Conservation (phyloP, 257 asterid species). For the Lithospermum erythrorhizon region DNA sequence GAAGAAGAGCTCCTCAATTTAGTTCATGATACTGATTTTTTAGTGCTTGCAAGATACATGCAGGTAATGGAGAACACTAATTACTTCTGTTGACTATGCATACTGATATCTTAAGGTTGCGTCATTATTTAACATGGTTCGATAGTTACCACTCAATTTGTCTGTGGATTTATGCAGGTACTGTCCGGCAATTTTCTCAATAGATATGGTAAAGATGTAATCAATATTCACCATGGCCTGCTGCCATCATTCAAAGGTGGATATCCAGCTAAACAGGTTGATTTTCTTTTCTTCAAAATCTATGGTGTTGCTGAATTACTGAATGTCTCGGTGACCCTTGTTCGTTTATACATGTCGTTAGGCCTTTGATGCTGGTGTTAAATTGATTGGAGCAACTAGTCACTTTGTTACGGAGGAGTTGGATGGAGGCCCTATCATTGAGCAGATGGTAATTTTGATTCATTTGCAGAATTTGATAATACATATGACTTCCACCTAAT, state of each 20-base stretch:
- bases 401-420: slow-evolving; percentile 93
- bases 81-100: background rate
- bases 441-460: slow-evolving; percentile 64
- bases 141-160: slow-evolving; percentile 16
- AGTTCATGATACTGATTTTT: slow-evolving; percentile 76
- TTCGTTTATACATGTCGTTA: slow-evolving; percentile 16
- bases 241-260: slow-evolving; percentile 98
- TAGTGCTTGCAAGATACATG: slow-evolving; percentile 97
- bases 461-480: too few species aligned
- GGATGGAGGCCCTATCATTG: slow-evolving; percentile 91
- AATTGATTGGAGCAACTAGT: slow-evolving; percentile 87
- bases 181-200: slow-evolving; percentile 67
- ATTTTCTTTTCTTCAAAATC: slow-evolving; percentile 8
- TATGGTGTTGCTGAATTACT: background rate
- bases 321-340: slow-evolving; percentile 3
- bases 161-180: slow-evolving; percentile 43
- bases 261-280: slow-evolving; percentile 78
- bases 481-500: too few species aligned
- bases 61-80: slow-evolving; percentile 38
- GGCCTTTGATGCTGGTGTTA: slow-evolving; percentile 97
- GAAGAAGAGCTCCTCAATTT: slow-evolving; percentile 62
- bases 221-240: slow-evolving; percentile 90
- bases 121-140: slow-evolving; percentile 4
- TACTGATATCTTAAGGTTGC: too few species aligned
- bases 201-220: slow-evolving; percentile 60